Base-by-base conservation (phyloP, 306 rosid species). In the Styphnolobium japonicum region DNA sequence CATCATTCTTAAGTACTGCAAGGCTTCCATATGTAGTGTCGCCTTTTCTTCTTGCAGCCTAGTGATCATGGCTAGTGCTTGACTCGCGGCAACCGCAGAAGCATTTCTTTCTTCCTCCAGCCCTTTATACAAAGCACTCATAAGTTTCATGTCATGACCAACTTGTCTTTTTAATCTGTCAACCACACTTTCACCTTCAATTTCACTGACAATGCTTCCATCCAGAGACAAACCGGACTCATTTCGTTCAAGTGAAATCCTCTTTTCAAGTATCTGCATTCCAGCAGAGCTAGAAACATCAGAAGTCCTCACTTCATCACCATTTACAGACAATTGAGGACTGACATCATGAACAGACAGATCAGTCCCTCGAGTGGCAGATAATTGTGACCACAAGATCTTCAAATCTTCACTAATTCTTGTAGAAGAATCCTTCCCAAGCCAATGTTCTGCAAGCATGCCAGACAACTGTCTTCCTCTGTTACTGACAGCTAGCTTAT, bases 61-160 rank as follows among this genome's bases (percentile, higher is more conserved):
- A 5, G 93, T 93, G 53, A 91, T 93, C 98, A 93, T 93, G 67
- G 98, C 97, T 90, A 93, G 85, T 33, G 98, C 92, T 84, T 93
- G 95, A 85, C 73, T 89, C 1, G 91, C 88, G 36, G 97, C 91
- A 66, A 88, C 67, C 10, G 97, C 90, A 60, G 97, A 93, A 70
- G 98, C 97, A 73, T 83, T 93, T 87, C 97, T 86, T 71, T 93
- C 98, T 87, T 93, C 98, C 73, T 93, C 97, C 85, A 93, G 81
- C 89, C 91, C 98, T 86, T 83, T 91, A 75, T 93, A 90, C 84
- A 93, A 77, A 34, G 83, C 87, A 77, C 40, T 85, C 90, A 91
- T 12, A 56, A 90, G 83, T 81, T 85, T 96, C 93, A 86, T 93
- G 75, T 93, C 98, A 76, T 91, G 94, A 77, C 91, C 99, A 62